phyloP scores from a whole-genome alignment of 169 alveolate species.

The Plasmodium malariae region DNA sequence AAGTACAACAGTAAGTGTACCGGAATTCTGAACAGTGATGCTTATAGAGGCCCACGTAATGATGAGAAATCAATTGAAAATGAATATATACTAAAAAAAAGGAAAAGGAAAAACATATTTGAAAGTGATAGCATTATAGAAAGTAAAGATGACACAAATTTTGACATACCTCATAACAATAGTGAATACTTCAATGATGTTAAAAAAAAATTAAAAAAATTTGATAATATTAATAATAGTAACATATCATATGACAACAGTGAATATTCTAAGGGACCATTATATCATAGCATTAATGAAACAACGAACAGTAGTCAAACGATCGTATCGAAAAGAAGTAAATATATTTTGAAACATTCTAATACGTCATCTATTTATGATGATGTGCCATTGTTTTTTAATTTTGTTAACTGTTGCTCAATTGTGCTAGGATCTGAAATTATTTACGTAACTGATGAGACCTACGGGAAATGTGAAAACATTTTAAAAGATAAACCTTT shows the following conservation, averaged over 20 bases:
- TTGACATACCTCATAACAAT: background rate
- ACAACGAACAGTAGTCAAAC: conserved; percentile 74
- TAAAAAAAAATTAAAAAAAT: conserved; percentile 11
- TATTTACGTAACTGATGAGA: conserved; percentile 76
- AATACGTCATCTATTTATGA: conserved; percentile 52
- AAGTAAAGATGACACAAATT: conserved; percentile 2
- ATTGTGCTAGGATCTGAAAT: conserved; percentile 72
- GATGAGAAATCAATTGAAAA: background rate
- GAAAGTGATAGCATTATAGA: conserved; percentile 23
- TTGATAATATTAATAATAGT: conserved; percentile 23
- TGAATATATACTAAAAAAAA: conserved; percentile 17
- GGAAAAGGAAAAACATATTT: conserved; percentile 40
- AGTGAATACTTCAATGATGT: background rate
- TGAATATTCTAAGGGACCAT: conserved; percentile 45
- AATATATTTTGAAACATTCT: conserved; percentile 58
- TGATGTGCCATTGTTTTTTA: conserved; percentile 69
- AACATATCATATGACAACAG: conserved; percentile 44
- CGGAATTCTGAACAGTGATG: background rate
- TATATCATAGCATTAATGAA: conserved; percentile 68
- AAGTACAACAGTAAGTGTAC: background rate
- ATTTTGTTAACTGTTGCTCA: conserved; percentile 67
- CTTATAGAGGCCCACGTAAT: background rate
- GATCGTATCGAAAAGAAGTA: conserved; percentile 70
- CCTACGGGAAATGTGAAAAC: conserved; percentile 76
- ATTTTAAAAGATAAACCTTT: conserved; percentile 77